Conservation (phyloP, 75 land plant genomes). For the Ceratopteris richardii region DNA sequence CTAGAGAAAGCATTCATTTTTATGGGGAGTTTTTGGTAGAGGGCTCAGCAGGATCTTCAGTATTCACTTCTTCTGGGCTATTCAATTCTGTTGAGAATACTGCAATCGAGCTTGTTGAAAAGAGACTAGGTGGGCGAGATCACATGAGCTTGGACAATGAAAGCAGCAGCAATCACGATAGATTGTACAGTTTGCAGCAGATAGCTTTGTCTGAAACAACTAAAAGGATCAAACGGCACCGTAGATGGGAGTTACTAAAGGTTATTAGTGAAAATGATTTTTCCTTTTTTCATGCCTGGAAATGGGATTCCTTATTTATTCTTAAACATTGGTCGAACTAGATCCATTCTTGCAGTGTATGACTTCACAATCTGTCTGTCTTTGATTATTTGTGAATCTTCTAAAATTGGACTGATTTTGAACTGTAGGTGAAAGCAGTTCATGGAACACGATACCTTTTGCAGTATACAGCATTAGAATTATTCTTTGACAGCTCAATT, state of each 20-base stretch:
- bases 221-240: conserved; percentile 66
- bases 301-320: too few relatives aligned
- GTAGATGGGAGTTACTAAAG: conserved; percentile 81
- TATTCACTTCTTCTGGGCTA: conserved; percentile 45
- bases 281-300: too few relatives aligned
- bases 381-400: not conserved
- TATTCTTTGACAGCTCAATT: conserved; percentile 73
- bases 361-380: too few relatives aligned
- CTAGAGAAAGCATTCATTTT: conserved; percentile 64
- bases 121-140: not conserved
- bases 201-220: conserved; percentile 13
- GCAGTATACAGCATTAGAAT: conserved; percentile 85
- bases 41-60: conserved; percentile 90
- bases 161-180: conserved; percentile 21
- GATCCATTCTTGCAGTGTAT: too few relatives aligned
- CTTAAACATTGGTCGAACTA: conserved; percentile 1
- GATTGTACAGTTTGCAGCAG: conserved; percentile 19
- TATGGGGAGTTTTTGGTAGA: conserved; percentile 87
- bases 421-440: conserved; percentile 71
- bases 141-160: not conserved
- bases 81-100: conserved; percentile 27
- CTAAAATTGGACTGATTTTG: not conserved
- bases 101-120: conserved; percentile 2
- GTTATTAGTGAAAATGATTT: too few relatives aligned
- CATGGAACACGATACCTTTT: conserved; percentile 87